Evolutionary conservation across 805 yeast species (phyloP).

Genomic region (Zygosaccharomyces bailii): DNA sequence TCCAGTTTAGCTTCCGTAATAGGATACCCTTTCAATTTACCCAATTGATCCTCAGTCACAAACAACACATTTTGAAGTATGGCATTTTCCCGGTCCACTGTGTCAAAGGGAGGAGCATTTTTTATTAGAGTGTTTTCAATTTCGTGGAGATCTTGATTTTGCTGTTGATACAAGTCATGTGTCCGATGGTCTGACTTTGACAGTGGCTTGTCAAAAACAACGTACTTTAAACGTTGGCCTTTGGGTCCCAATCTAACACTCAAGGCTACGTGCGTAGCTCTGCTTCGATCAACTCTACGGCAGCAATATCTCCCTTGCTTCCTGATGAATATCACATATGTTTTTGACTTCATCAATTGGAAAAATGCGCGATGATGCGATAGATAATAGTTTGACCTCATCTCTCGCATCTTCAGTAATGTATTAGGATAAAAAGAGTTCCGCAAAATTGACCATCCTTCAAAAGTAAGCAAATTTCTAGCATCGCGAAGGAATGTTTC

Average conservation of each 20-base stretch:
- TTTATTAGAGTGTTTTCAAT: not conserved
- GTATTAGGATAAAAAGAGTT: slow-evolving; percentile 7
- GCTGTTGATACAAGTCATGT: slow-evolving; percentile 7
- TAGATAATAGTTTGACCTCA: slow-evolving; percentile 10
- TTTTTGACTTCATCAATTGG: slow-evolving; percentile 6
- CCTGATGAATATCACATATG: slow-evolving; percentile 11
- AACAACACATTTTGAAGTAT: slow-evolving; percentile 4
- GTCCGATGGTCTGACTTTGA: not conserved
- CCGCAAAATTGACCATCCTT: slow-evolving; percentile 5
- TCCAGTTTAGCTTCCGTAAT: not conserved
- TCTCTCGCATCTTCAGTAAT: slow-evolving; percentile 6
- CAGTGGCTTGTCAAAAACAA: slow-evolving; percentile 11
- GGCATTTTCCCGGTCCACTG: slow-evolving; percentile 1
- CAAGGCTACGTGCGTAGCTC: slow-evolving; percentile 14
- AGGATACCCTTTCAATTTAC: not conserved
- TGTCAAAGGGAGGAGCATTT: not conserved
- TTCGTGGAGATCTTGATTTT: slow-evolving; percentile 8
- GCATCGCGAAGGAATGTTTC: slow-evolving; percentile 2
- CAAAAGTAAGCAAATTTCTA: slow-evolving; percentile 1
- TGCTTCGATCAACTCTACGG: slow-evolving; percentile 7
- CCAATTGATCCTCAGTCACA: slow-evolving; percentile 6
- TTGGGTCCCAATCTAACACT: slow-evolving; percentile 5
- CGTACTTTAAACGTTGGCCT: slow-evolving; percentile 8
- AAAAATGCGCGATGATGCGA: slow-evolving; percentile 9
- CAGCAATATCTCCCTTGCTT: slow-evolving; percentile 12